Evolutionary conservation across 2,329 filamentous ascomycete species (phyloP).

Genomic region (Colletotrichum tropicicola): DNA sequence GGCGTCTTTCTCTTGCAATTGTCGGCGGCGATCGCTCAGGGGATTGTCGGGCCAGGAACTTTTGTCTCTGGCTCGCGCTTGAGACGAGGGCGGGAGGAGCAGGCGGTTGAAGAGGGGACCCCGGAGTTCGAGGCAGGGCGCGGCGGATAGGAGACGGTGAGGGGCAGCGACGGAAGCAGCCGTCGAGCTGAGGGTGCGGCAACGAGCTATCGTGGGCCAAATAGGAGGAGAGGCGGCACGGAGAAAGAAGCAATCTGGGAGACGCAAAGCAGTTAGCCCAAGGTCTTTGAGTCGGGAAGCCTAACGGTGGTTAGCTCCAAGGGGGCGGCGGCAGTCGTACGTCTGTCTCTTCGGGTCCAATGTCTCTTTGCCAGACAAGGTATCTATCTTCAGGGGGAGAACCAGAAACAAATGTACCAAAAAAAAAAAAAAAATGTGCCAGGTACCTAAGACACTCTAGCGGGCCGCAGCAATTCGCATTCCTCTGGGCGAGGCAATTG

Average conservation of each 20-base stretch:
- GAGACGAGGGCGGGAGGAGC: not conserved
- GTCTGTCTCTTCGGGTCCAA: not conserved
- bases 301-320: slow-evolving; percentile 24
- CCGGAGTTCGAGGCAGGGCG: not conserved
- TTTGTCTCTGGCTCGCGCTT: not conserved
- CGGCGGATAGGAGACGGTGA: slow-evolving; percentile 6
- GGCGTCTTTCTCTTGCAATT: not conserved
- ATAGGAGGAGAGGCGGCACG: not conserved
- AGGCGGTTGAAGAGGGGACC: slow-evolving; percentile 5
- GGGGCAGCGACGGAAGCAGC: slow-evolving; percentile 2
- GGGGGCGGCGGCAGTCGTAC: slow-evolving; percentile 11
- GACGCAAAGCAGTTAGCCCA: slow-evolving; percentile 2
- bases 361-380: too few species aligned
- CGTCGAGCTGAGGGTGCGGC: not conserved
- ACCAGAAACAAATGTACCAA: slow-evolving; percentile 2
- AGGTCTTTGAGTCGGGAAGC: slow-evolving; percentile 4
- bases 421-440: not conserved
- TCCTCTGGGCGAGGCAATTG: not conserved
- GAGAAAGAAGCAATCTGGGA: slow-evolving; percentile 9
- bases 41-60: not conserved
- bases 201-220: not conserved
- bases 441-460: slow-evolving; percentile 12
- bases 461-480: slow-evolving; percentile 8
- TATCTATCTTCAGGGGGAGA: slow-evolving; percentile 3
- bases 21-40: not conserved